These are phyloP conservation scores for Triticum urartu DNA, from an alignment of 176 grass and related monocot genomes.

Conservation along the genomic window DNA sequence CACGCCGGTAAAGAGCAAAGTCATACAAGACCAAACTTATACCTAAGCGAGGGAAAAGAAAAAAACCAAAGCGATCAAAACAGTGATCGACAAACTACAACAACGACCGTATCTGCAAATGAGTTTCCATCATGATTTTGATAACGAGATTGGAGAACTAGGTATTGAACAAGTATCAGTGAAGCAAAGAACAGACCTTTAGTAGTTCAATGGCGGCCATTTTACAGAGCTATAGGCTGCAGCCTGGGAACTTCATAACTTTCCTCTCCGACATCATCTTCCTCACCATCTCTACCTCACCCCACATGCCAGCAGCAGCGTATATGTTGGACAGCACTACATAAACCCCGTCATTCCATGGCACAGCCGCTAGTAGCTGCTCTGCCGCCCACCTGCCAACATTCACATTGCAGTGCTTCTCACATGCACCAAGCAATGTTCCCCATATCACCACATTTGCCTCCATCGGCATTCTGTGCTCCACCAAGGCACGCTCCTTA, in stretches of 20 bases:
- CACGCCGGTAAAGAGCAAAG: too few species aligned
- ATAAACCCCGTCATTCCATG: constrained; percentile 51
- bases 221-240: constrained; percentile 37
- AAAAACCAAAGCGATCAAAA: too few species aligned
- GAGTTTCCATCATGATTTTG: neutral
- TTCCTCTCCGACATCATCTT: constrained; percentile 43
- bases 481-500: constrained; percentile 32
- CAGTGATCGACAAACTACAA: too few species aligned
- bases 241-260: constrained; percentile 28
- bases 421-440: constrained; percentile 42
- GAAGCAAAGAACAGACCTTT: constrained; percentile 14
- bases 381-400: constrained; percentile 33
- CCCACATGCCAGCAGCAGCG: constrained; percentile 33
- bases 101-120: too few species aligned
- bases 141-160: neutral
- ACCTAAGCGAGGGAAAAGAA: too few species aligned
- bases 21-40: too few species aligned
- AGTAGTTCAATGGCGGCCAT: neutral
- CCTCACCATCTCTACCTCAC: constrained; percentile 44
- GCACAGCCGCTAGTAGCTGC: constrained; percentile 34
- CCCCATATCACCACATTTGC: constrained; percentile 53
- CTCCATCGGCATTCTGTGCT: constrained; percentile 43
- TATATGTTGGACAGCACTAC: constrained; percentile 52
- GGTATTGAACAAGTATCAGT: neutral
- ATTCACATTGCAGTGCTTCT: constrained; percentile 43